Percentiles rank a stretch among this genome's conserved stretches.
Conservation (phyloP, 1,139 yeast species). For the Taiozyma sp. region DNA sequence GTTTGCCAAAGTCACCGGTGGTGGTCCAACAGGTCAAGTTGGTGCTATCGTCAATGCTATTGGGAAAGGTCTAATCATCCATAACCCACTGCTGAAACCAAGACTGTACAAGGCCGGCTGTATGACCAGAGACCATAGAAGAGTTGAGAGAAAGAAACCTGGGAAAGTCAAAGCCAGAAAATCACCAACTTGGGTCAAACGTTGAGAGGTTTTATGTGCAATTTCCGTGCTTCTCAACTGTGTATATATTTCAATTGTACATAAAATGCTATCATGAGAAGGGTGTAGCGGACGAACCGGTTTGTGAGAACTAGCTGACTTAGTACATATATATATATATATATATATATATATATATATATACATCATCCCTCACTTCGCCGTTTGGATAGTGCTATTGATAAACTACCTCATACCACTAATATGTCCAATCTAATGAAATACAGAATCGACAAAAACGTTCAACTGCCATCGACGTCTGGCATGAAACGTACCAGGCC, state of each 20-base stretch:
- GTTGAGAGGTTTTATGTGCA: conserved; percentile 10
- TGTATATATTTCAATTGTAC: not conserved
- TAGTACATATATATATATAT: too few species aligned
- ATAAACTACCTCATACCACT: not conserved
- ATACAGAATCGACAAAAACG: not conserved
- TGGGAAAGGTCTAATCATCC: conserved; percentile 72
- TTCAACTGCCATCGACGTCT: not conserved
- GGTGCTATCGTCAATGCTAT: conserved; percentile 85
- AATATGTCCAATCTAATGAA: not conserved
- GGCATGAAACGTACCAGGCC: not conserved
- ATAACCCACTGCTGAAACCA: conserved; percentile 78
- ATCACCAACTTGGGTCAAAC: conserved; percentile 95
- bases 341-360: too few species aligned
- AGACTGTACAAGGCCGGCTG: conserved; percentile 79
- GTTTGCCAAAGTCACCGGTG: conserved; percentile 82
- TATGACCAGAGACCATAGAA: conserved; percentile 82
- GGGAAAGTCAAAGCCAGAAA: conserved; percentile 97
- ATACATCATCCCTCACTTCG: not conserved
- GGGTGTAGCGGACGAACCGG: not conserved
- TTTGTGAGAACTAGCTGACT: not conserved
- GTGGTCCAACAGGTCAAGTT: conserved; percentile 92
- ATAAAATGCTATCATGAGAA: not conserved
- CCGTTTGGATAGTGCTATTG: not conserved
- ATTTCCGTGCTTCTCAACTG: not conserved
- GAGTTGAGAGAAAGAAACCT: conserved; percentile 98